These are phyloP conservation scores for Taphrina sp. DNA, from an alignment of 1,139 yeast genomes.

Conservation along the genomic window DNA sequence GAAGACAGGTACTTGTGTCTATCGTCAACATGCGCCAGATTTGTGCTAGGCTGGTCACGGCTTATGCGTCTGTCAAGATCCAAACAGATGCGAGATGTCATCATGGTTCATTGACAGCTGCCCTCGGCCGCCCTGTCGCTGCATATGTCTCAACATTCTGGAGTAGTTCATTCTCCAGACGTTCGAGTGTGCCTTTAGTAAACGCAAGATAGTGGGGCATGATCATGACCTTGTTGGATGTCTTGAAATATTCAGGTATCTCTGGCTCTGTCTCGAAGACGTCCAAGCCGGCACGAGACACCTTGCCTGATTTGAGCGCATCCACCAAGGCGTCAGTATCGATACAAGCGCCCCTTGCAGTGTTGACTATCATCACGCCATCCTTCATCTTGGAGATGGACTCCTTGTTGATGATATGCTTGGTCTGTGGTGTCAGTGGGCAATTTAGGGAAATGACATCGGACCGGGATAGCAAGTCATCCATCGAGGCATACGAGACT, in stretches of 20 bases:
- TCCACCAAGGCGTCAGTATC: constrained; percentile 59
- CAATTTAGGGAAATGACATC: constrained; percentile 64
- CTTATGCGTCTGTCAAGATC: too few species aligned
- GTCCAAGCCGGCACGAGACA: constrained; percentile 71
- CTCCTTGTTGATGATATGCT: constrained; percentile 57
- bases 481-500: constrained; percentile 53
- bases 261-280: constrained; percentile 77
- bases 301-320: constrained; percentile 62
- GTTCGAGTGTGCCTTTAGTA: constrained; percentile 55
- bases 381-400: constrained; percentile 59
- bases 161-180: constrained; percentile 58
- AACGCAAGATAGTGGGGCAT: constrained; percentile 81
- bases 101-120: constrained; percentile 11
- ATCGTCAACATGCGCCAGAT: too few species aligned
- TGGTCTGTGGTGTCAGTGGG: constrained; percentile 60
- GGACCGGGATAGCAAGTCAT: constrained; percentile 53
- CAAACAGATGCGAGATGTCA: too few species aligned
- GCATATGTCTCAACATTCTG: constrained; percentile 43
- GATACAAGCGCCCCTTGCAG: constrained; percentile 72
- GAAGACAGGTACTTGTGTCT: too few species aligned
- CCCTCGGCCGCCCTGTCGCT: neutral
- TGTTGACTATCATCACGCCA: constrained; percentile 63
- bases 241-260: constrained; percentile 45
- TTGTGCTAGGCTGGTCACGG: too few species aligned
- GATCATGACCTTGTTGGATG: constrained; percentile 51